A percentile compares a stretch with the other conserved stretches of the same genome.
Evolutionary conservation across 257 asterid species (phyloP).

Genomic region (Rehmannia glutinosa): DNA sequence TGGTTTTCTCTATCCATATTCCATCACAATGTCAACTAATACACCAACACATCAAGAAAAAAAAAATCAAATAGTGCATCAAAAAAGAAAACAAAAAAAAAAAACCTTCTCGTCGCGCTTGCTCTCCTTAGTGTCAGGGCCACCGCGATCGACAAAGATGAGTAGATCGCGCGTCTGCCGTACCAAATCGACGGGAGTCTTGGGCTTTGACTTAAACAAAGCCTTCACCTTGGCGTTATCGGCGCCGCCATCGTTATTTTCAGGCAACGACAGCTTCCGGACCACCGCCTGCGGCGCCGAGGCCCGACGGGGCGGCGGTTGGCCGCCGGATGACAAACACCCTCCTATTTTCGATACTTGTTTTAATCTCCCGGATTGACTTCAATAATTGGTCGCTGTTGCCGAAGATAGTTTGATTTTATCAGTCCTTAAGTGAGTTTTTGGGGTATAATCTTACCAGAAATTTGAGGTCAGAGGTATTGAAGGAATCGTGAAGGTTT

Average conservation of each 20-base stretch:
- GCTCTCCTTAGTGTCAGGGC: constrained; percentile 54
- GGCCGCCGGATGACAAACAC: constrained; percentile 51
- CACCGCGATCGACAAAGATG: constrained; percentile 43
- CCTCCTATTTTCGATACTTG: constrained; percentile 52
- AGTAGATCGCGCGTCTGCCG: constrained; percentile 90
- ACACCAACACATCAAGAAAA: constrained; percentile 16
- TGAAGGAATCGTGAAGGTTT: background rate
- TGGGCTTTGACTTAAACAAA: constrained; percentile 74
- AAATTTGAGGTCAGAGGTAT: background rate
- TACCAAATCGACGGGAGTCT: constrained; percentile 80
- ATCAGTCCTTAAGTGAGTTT: background rate
- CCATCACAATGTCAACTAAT: constrained; percentile 11
- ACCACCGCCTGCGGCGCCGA: constrained; percentile 35
- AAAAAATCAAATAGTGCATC: too few species aligned
- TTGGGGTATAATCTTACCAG: background rate
- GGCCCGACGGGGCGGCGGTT: constrained; percentile 44
- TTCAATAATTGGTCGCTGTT: background rate
- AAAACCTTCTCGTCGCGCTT: constrained; percentile 88
- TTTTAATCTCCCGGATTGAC: background rate
- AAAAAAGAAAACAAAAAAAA: background rate
- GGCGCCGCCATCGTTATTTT: constrained; percentile 22
- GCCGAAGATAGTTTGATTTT: background rate
- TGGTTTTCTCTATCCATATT: background rate
- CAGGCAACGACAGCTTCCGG: constrained; percentile 40
- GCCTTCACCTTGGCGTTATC: constrained; percentile 58